Base-by-base conservation (phyloP, 176 grass and related monocot genomes). In the maize (Zea mays) region DNA sequence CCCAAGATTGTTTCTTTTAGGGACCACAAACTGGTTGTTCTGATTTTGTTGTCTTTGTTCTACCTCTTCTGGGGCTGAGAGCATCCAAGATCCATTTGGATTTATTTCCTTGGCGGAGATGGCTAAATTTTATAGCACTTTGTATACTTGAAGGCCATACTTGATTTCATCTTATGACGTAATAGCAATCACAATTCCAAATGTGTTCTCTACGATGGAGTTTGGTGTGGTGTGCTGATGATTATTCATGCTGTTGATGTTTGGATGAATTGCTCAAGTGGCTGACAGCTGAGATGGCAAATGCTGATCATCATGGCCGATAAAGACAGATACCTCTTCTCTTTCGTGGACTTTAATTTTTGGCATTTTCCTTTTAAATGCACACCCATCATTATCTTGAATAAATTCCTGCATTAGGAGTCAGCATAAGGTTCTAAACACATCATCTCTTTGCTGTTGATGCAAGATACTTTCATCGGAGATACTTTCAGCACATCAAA, bases 381-480 rank as follows among this genome's bases (percentile, higher is more conserved):
- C 73, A 51, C 10, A 3, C 75, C 62, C 58, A 85, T 85, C 82
- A 82, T 81, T 84, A 85, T 88, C 85, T 9, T 15, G 89, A 88
- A 88, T 91, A 88, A 85, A 88, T 88, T 88, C 82, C 71, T 74
- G 82, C 67, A 44, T 82, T 85, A 52, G 73, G 82, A 77, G 69
- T 79, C 74, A 88, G 64, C 83, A 82, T 79, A 83, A 91, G 82
- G 85, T 91, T 88, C 89, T 82, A 82, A 75, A 85, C 49, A 79
- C 74, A 41, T 0, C 4, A 27, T 71, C 67, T 73, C 34, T 44
- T 3, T 16, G 11, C 12, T 74, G 40, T 47, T 81, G 57, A 42
- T 83, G 34, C 37, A 51, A 75, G 19, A 38, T 41, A 68, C n/a
- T n/a, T n/a, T n/a, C n/a, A n/a, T n/a, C n/a, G n/a, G n/a, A n/a